Evolutionary conservation across 2,329 filamentous ascomycete genomes (phyloP), one percentile per base, ranked within the genome.

Genomic region (Verruconis gallopava): DNA sequence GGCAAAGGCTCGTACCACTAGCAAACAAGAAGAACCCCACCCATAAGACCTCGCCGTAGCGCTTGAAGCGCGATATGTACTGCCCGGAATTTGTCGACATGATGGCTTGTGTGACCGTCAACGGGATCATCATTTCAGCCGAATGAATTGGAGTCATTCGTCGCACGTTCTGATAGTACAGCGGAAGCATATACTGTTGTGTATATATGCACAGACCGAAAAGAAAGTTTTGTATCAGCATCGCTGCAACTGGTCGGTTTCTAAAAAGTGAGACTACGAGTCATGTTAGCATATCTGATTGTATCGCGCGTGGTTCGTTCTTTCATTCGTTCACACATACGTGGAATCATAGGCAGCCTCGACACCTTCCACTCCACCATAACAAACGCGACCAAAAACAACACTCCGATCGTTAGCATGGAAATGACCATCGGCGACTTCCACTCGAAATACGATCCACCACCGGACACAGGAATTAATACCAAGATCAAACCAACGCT

Each of bases 391-490:
- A 71, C 30, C 20, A 70, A 52, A 11, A 63, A 65, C 15, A 66
- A 51, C 0, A 56, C 55, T 13, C 72, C 72, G 11, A 76, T 57
- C 0, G 58, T 56, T 11, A 80, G 58, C 72, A 79, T 76, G 28
- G 65, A 64, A 17, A 79, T 74, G 1, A 75, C 68, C 64, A 76
- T 66, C 0, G 73, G 61, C 6, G 69, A 73, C 20, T 62, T 51
- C 72, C 72, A 76, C 3, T 62, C 54, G 47, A 75, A 77, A 45
- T 74, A 73, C 0, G 67, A 65, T 2, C 71, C 73, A 44, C 71
- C 74, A 13, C 74, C 74, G 2, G 75, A 78, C 11, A 81, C 68
- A 0, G 77, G 77, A 35, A 81, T 75, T 14, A 81, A 61, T 2
- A 81, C 49, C 11, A 79, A 63, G 6, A 80, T 68, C 20, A 78